Evolutionary conservation across 441 rosid species (phyloP).

Genomic region (Rhodomyrtus psidioides): DNA sequence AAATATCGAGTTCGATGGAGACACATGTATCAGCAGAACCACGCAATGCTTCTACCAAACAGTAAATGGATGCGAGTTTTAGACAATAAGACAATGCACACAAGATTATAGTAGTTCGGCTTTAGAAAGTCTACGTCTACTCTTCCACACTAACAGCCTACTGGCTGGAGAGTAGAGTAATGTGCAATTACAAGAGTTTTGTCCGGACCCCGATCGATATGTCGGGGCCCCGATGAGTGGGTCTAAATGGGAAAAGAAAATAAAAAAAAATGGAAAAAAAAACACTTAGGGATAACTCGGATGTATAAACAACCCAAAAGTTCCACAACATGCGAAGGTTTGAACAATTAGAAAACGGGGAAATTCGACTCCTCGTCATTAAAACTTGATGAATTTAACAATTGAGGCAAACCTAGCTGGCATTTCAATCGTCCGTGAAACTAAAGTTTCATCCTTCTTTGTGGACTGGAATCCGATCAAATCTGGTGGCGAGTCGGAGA

Average conservation of each 20-base stretch:
- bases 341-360: too few species aligned
- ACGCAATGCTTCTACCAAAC: too few species aligned
- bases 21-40: too few species aligned
- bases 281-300: not conserved
- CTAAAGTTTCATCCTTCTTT: not conserved
- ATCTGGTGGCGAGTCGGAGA: not conserved
- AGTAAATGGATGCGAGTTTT: too few species aligned
- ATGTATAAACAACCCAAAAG: not conserved
- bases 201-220: not conserved
- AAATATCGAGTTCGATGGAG: too few species aligned
- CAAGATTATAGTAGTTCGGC: too few species aligned
- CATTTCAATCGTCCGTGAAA: not conserved
- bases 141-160: too few species aligned
- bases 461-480: not conserved
- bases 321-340: not conserved
- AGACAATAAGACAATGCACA: too few species aligned
- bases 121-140: too few species aligned
- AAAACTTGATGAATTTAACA: not conserved
- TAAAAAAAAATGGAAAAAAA: too few species aligned
- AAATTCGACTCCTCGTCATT: not conserved
- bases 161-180: too few species aligned
- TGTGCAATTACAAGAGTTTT: not conserved
- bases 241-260: not conserved
- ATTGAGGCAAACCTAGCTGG: not conserved
- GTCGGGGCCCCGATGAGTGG: not conserved